phyloP scores from a whole-genome alignment of 768 basidiomycete species.

The Pisolithus albus region DNA sequence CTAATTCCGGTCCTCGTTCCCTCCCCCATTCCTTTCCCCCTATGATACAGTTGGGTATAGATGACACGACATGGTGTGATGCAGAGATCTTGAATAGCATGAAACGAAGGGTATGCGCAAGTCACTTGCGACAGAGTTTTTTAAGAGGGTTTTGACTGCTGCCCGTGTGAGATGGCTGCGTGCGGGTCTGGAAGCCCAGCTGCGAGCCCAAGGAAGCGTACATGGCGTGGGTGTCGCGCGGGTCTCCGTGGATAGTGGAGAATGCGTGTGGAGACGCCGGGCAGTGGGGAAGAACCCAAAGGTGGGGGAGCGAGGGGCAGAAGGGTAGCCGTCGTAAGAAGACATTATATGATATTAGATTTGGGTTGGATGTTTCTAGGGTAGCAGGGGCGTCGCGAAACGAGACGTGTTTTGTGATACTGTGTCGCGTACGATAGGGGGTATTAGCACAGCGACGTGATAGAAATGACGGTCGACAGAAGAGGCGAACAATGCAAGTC shows the following conservation, averaged over 20 bases:
- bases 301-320: constrained; percentile 46
- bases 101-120: constrained; percentile 1
- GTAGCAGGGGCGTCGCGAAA: background rate
- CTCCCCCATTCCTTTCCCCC: constrained; percentile 1
- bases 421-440: background rate
- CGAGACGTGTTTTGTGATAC: background rate
- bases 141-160: constrained; percentile 26
- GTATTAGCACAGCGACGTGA: constrained; percentile 2
- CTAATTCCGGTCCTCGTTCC: background rate
- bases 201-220: constrained; percentile 42
- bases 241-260: constrained; percentile 48
- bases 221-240: constrained; percentile 54
- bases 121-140: constrained; percentile 31
- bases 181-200: constrained; percentile 15
- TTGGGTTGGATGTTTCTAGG: constrained; percentile 1
- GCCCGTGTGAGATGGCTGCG: constrained; percentile 12
- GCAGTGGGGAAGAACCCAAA: constrained; percentile 55
- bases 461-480: background rate
- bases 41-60: constrained; percentile 23
- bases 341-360: constrained; percentile 35
- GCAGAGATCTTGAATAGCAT: constrained; percentile 1
- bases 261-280: constrained; percentile 54
- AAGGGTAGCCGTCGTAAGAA: constrained; percentile 32
- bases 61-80: constrained; percentile 1
- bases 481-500: constrained; percentile 6